Evolutionary conservation across 2,329 filamentous ascomycete species (phyloP).

Genomic region (Celoporthe dispersa): DNA sequence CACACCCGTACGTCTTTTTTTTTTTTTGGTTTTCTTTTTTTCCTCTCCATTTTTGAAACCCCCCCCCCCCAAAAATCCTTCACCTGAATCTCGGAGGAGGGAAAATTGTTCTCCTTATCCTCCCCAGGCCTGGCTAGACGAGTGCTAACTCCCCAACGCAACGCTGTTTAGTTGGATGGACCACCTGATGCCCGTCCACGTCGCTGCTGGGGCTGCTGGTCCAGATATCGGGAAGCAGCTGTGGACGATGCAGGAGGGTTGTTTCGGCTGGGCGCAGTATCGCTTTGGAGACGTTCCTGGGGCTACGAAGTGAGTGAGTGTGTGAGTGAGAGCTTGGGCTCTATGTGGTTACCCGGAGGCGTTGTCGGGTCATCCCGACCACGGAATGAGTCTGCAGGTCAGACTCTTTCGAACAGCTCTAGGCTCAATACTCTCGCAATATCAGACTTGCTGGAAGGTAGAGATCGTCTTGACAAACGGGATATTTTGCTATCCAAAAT

Average conservation of each 20-base stretch:
- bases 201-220: constrained; percentile 51
- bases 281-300: constrained; percentile 22
- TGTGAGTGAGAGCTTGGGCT: neutral
- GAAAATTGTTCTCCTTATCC: too few relatives aligned
- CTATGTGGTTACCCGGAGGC: neutral
- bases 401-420: neutral
- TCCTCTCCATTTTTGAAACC: too few relatives aligned
- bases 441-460: neutral
- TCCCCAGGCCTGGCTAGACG: neutral
- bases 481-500: neutral
- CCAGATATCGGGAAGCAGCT: constrained; percentile 25
- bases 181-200: constrained; percentile 54
- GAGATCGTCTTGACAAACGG: neutral
- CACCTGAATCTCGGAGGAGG: too few relatives aligned
- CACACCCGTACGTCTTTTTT: constrained; percentile 42
- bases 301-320: neutral
- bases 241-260: constrained; percentile 29
- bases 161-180: constrained; percentile 44
- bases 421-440: neutral
- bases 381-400: neutral
- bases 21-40: neutral
- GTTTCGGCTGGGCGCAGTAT: constrained; percentile 31
- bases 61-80: neutral
- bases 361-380: neutral
- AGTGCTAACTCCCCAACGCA: neutral